Evolutionary conservation across 1,139 yeast species (phyloP), one percentile per base, ranked within the genome.

Genomic region (Kodamaea derodonti): DNA sequence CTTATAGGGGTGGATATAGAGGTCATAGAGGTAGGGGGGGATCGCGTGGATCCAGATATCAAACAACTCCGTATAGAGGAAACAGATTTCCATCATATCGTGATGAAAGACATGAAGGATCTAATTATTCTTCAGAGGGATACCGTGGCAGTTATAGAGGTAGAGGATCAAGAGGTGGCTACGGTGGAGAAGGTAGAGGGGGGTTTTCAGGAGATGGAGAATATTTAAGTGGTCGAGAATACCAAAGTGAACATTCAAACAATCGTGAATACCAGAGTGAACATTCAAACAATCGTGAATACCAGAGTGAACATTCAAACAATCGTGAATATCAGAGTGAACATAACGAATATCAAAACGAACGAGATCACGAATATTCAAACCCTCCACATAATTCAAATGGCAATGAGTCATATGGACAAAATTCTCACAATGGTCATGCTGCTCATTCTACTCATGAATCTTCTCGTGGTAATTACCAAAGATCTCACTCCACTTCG

Each of bases 61-160:
- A 25, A 14, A 8, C 28, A 13, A 13, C 22, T 7, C 6, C 22
- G 6, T 18, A 18, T 9, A 6, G 22, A 7, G 22, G 22, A 18
- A 18, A 18, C 9, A 18, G 22, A 18, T 18, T 7, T 18, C 22
- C 22, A 18, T 18, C 22, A 7, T 18, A 18, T 18, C n/a, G n/a
- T n/a, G n/a, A 25, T 25, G 27, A 25, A 10, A 12, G 14, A 14
- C 10, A n/a, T n/a, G 22, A 18, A 7, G 16, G 30, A 17, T 27
- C 34, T n/a, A 10, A 30, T 14, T 16, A 25, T 8, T 15, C 33
- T 9, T 38, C 38, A 5, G 36, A 38, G 33, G 31, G 45, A 16
- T 43, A 43, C 9, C 31, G 43, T 31, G 34, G 39, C 15, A 37
- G 38, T 4, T 39, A 36, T 30, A 30, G 47, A n/a, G 46, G 46